Percentiles rank a stretch among this genome's conserved stretches.
These are phyloP conservation scores for Serendipita sp. DNA, from an alignment of 768 basidiomycete genomes.

Conservation along the genomic window DNA sequence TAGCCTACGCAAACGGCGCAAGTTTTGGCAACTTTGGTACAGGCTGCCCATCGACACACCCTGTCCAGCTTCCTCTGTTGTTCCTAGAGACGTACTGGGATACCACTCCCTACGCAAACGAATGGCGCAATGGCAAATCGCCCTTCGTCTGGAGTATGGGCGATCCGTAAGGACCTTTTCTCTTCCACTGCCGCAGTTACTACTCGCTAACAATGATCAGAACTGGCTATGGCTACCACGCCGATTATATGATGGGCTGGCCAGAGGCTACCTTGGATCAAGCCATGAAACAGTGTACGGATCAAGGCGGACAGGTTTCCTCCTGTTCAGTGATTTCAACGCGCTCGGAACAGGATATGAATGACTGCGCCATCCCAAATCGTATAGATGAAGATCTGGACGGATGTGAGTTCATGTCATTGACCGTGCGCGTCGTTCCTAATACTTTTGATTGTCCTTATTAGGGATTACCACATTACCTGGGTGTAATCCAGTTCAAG, in stretches of 20 bases:
- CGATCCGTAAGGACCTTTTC: slow-evolving; percentile 4
- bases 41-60: slow-evolving; percentile 10
- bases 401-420: background rate
- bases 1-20: slow-evolving; percentile 6
- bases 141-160: slow-evolving; percentile 11
- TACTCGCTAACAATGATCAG: background rate
- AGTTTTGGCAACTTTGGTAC: slow-evolving; percentile 11
- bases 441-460: background rate
- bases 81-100: slow-evolving; percentile 11
- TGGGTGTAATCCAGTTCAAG: slow-evolving; percentile 5
- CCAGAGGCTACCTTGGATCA: background rate
- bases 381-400: slow-evolving; percentile 9
- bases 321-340: slow-evolving; percentile 5
- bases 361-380: slow-evolving; percentile 9
- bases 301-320: slow-evolving; percentile 1
- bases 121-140: slow-evolving; percentile 9
- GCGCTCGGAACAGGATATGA: slow-evolving; percentile 9
- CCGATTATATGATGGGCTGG: slow-evolving; percentile 11
- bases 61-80: slow-evolving; percentile 8
- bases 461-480: background rate
- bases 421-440: background rate
- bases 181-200: background rate
- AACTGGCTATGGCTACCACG: slow-evolving; percentile 10
- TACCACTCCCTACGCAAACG: slow-evolving; percentile 7
- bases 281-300: slow-evolving; percentile 8